A percentile compares a stretch with the other conserved stretches of the same genome.
These are phyloP conservation scores for Phytopythium ostracodes DNA, from an alignment of 352 stramenopile species.

Conservation along the genomic window DNA sequence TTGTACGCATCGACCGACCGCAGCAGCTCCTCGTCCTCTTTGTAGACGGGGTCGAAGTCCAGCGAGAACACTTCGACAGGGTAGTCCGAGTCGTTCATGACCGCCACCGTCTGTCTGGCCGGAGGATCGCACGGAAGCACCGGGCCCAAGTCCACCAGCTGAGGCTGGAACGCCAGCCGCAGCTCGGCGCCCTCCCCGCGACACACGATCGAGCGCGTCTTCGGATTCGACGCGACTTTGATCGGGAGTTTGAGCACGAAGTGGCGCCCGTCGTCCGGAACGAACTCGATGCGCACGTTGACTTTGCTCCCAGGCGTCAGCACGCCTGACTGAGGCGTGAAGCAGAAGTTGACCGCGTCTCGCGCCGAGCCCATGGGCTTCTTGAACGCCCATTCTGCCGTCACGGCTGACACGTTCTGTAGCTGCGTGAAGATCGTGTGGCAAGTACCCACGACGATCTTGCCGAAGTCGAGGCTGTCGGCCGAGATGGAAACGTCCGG, in stretches of 20 bases:
- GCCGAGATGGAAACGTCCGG: slow-evolving; percentile 84
- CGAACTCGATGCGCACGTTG: slow-evolving; percentile 91
- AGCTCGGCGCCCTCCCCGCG: slow-evolving; percentile 78
- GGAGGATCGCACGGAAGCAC: slow-evolving; percentile 73
- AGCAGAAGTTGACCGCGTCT: slow-evolving; percentile 79
- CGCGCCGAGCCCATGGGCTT: slow-evolving; percentile 79
- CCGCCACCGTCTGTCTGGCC: slow-evolving; percentile 50
- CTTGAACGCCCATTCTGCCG: slow-evolving; percentile 90
- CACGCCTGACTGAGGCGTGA: slow-evolving; percentile 67
- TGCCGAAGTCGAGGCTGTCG: slow-evolving; percentile 89
- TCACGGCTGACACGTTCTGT: slow-evolving; percentile 87
- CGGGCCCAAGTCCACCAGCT: slow-evolving; percentile 80
- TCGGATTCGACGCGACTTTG: slow-evolving; percentile 81
- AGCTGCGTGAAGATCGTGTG: slow-evolving; percentile 90
- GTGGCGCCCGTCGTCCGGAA: slow-evolving; percentile 73
- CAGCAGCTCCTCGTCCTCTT: slow-evolving; percentile 85
- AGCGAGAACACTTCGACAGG: slow-evolving; percentile 90
- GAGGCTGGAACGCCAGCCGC: slow-evolving; percentile 76
- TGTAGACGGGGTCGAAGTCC: slow-evolving; percentile 84
- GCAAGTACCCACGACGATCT: slow-evolving; percentile 83
- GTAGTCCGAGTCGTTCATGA: slow-evolving; percentile 89
- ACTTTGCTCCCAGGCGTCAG: slow-evolving; percentile 69
- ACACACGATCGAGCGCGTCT: slow-evolving; percentile 69
- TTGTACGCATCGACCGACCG: slow-evolving; percentile 48
- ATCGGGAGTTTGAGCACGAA: slow-evolving; percentile 86